Evolutionary conservation across 306 rosid genomes (phyloP).

Genomic region (Castanea mollissima): DNA sequence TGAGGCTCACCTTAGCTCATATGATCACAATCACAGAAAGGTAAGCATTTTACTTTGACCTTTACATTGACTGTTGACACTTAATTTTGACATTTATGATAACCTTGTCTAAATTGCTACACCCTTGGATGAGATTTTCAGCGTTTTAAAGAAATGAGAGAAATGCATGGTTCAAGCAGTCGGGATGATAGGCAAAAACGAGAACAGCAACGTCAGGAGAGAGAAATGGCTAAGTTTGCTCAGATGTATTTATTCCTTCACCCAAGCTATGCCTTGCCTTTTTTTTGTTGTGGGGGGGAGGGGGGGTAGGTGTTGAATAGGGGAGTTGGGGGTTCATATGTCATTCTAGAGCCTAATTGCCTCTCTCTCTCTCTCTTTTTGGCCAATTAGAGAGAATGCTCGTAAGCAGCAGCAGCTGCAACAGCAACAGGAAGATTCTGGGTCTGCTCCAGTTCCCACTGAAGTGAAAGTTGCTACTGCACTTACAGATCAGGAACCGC

Average conservation of each 20-base stretch:
- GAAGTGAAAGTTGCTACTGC: conserved; percentile 62
- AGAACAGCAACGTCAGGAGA: conserved; percentile 91
- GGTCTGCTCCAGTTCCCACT: conserved; percentile 44
- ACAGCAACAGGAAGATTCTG: conserved; percentile 62
- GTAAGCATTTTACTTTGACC: conserved; percentile 32
- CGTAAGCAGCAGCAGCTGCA: conserved; percentile 73
- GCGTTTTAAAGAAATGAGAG: conserved; percentile 97
- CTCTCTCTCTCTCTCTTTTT: conserved; percentile 7
- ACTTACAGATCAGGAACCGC: conserved; percentile 78
- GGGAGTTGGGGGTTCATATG: background rate
- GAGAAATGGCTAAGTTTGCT: conserved; percentile 84
- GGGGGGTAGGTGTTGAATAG: background rate
- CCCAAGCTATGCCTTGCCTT: background rate
- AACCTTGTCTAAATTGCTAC: conserved; percentile 11
- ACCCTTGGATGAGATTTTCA: conserved; percentile 34
- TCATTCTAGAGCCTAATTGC: background rate
- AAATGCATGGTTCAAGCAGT: conserved; percentile 87
- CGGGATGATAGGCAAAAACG: conserved; percentile 93
- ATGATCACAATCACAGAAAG: conserved; percentile 97
- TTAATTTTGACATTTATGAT: background rate
- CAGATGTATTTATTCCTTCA: conserved; percentile 53
- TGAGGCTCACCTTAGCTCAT: conserved; percentile 91
- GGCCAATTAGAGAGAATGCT: conserved; percentile 69
- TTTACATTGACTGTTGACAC: background rate
- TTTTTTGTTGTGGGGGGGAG: background rate